Conservation (phyloP, 441 rosid genomes). For the Syzygium malaccense region DNA sequence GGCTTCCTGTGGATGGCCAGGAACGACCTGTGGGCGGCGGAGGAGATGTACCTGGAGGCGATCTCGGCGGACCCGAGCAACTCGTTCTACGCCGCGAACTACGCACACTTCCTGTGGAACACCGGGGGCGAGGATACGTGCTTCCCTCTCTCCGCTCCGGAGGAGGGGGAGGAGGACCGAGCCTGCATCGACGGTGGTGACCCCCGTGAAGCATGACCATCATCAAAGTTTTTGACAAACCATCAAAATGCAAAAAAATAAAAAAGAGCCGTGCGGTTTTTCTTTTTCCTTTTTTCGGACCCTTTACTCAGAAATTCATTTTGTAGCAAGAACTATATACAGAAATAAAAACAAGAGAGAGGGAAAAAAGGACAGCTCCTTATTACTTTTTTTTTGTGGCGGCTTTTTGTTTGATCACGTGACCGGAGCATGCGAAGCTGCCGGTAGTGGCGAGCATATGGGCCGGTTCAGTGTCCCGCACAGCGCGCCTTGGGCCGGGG, state of each 20-base stretch:
- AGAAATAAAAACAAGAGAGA: neutral
- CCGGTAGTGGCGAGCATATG: neutral
- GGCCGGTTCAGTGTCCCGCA: neutral
- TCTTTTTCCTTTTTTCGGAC: neutral
- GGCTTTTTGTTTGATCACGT: neutral
- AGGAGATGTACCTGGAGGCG: conserved; percentile 77
- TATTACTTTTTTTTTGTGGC: neutral
- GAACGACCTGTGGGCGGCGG: conserved; percentile 78
- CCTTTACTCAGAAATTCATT: neutral
- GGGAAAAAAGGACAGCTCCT: neutral
- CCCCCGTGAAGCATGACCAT: neutral
- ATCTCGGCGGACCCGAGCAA: conserved; percentile 66
- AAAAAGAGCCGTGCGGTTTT: neutral
- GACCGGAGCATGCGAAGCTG: neutral
- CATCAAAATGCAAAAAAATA: neutral
- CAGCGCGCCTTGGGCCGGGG: neutral
- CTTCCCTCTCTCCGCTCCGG: conserved; percentile 51
- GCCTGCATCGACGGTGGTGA: neutral
- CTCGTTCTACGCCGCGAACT: conserved; percentile 55
- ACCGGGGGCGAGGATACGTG: conserved; percentile 93
- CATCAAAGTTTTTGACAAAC: neutral
- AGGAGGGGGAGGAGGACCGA: conserved; percentile 14
- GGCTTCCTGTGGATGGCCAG: conserved; percentile 67
- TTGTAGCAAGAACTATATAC: neutral
- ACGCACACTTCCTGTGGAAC: conserved; percentile 88